phyloP scores from a whole-genome alignment of 345 rosid genomes.

The Euphorbia tirucalli region DNA sequence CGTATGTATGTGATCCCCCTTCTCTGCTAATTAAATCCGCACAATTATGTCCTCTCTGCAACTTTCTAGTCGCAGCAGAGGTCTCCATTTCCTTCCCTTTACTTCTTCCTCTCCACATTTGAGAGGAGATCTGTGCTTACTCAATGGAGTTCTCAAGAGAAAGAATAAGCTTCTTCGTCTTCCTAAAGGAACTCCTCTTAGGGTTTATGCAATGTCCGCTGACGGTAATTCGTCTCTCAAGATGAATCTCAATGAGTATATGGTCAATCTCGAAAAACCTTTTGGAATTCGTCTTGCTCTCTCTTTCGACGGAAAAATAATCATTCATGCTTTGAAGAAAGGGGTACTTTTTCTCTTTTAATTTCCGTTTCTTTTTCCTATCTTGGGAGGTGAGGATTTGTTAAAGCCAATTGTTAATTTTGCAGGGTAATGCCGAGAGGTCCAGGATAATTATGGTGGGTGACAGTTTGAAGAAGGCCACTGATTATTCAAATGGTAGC shows the following conservation, averaged over 20 bases:
- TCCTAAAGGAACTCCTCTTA: conserved; percentile 15
- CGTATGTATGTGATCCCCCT: not conserved
- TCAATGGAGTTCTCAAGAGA: conserved; percentile 4
- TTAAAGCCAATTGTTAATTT: not conserved
- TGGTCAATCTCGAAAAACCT: conserved; percentile 87
- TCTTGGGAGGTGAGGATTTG: not conserved
- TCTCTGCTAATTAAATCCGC: not conserved
- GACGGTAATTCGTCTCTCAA: conserved; percentile 24
- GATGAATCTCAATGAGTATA: conserved; percentile 89
- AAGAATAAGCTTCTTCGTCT: conserved; percentile 5
- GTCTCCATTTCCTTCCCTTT: conserved; percentile 15
- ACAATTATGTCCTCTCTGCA: conserved; percentile 36
- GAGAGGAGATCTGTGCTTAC: conserved; percentile 26
- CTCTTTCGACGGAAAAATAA: conserved; percentile 64
- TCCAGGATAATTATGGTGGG: conserved; percentile 91
- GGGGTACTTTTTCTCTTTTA: conserved; percentile 50
- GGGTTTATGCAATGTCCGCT: conserved; percentile 47
- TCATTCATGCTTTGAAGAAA: conserved; percentile 73
- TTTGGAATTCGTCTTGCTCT: conserved; percentile 82
- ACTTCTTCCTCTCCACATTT: conserved; percentile 13
- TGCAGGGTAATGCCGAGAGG: conserved; percentile 86
- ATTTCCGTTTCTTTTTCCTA: not conserved
- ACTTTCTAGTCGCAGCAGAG: conserved; percentile 37
- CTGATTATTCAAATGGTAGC: conserved; percentile 49
- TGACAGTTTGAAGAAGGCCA: conserved; percentile 69